Evolutionary conservation across 2,329 filamentous ascomycete genomes (phyloP).

Genomic region (Talaromyces sp.): DNA sequence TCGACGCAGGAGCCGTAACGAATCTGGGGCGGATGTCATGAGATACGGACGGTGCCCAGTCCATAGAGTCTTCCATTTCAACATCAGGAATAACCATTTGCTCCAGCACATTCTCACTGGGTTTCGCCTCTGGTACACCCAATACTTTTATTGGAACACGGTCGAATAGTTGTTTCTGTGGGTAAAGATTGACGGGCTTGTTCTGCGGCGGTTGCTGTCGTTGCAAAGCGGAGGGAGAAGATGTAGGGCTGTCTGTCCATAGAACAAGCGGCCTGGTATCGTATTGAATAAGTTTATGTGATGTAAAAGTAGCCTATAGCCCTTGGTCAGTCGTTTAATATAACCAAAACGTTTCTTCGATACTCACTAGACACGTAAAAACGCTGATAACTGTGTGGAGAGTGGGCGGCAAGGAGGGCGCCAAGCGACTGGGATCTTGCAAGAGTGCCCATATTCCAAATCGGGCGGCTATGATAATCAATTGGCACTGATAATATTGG

Average conservation of each 20-base stretch:
- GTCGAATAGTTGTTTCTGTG: constrained; percentile 16
- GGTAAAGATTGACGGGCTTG: background rate
- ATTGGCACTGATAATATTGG: constrained; percentile 43
- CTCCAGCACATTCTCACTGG: constrained; percentile 16
- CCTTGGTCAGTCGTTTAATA: background rate
- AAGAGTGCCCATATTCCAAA: constrained; percentile 40
- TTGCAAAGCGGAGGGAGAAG: constrained; percentile 21
- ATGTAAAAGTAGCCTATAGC: constrained; percentile 30
- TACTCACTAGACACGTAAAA: constrained; percentile 34
- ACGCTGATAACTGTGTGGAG: constrained; percentile 35
- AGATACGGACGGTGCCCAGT: constrained; percentile 44
- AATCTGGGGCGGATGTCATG: constrained; percentile 27
- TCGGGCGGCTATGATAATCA: constrained; percentile 39
- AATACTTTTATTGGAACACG: constrained; percentile 39
- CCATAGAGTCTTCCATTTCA: constrained; percentile 39
- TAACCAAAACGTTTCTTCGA: background rate
- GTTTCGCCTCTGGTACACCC: constrained; percentile 20
- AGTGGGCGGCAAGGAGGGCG: constrained; percentile 24
- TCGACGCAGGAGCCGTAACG: constrained; percentile 17
- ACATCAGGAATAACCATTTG: constrained; percentile 32
- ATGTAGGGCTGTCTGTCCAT: constrained; percentile 29
- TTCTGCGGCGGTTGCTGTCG: background rate
- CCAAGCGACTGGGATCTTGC: constrained; percentile 31
- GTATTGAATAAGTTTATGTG: constrained; percentile 32
- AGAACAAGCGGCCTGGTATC: constrained; percentile 36